phyloP scores from a whole-genome alignment of 2,329 filamentous ascomycete genomes.

The Dothistroma septosporum region DNA sequence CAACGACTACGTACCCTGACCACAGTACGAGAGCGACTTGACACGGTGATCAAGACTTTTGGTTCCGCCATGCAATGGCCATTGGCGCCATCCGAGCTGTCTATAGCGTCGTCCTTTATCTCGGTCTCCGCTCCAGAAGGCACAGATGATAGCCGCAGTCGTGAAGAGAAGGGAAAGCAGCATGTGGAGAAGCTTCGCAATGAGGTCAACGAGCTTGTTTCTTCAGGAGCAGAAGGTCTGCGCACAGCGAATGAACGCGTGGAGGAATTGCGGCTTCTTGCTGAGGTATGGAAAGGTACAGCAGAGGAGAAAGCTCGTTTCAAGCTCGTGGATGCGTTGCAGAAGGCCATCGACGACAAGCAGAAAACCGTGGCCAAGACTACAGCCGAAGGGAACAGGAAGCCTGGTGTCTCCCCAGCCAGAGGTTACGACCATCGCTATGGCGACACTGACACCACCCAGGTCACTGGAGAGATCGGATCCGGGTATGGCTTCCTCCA shows the following conservation, averaged over 20 bases:
- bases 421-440: conserved; percentile 29
- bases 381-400: conserved; percentile 11
- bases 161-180: conserved; percentile 82
- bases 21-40: conserved; percentile 75
- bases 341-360: conserved; percentile 76
- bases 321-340: conserved; percentile 76
- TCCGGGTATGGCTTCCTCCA: conserved; percentile 48
- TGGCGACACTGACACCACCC: conserved; percentile 25
- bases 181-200: conserved; percentile 65
- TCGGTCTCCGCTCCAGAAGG: conserved; percentile 79
- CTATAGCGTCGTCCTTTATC: conserved; percentile 79
- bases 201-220: conserved; percentile 67
- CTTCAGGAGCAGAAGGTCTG: conserved; percentile 58
- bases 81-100: conserved; percentile 82
- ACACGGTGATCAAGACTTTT: conserved; percentile 85
- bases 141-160: conserved; percentile 54
- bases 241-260: conserved; percentile 70
- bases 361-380: conserved; percentile 43
- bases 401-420: conserved; percentile 20
- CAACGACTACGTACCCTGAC: conserved; percentile 76
- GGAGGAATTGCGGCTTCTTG: conserved; percentile 70
- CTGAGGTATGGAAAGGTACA: conserved; percentile 88
- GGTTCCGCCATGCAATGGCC: conserved; percentile 95
- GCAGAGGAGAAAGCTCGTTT: conserved; percentile 82
- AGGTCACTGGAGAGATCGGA: conserved; percentile 33